Evolutionary conservation across 441 rosid genomes (phyloP).

Genomic region (Eugenia klotzschiana): DNA sequence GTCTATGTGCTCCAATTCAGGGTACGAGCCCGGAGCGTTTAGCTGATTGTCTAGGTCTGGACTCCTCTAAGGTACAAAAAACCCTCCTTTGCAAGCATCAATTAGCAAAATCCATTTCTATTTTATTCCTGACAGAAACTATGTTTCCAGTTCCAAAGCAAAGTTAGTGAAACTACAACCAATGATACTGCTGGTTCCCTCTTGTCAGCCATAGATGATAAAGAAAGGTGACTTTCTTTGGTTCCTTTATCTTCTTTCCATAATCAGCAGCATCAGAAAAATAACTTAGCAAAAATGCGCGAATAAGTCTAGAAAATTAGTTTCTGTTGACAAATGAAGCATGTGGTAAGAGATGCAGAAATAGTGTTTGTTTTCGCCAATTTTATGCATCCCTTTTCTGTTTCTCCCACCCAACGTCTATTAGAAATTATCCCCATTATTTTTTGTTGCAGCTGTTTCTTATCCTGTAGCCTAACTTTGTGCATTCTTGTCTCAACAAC

Average conservation of each 20-base stretch:
- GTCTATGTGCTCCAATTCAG: constrained; percentile 86
- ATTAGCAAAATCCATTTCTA: neutral
- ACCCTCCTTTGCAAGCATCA: constrained; percentile 1
- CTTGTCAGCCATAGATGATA: constrained; percentile 49
- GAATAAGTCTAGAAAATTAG: neutral
- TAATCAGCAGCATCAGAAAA: neutral
- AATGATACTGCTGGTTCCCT: constrained; percentile 46
- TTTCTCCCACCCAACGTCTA: neutral
- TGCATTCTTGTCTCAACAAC: neutral
- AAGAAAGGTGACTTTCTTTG: constrained; percentile 50
- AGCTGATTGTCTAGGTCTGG: constrained; percentile 96
- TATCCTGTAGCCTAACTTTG: neutral
- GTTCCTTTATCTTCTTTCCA: neutral
- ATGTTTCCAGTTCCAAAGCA: constrained; percentile 52
- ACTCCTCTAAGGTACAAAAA: constrained; percentile 72
- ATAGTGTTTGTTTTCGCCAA: neutral
- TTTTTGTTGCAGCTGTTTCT: neutral
- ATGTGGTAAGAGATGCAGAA: neutral
- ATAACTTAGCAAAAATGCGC: neutral
- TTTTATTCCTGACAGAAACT: neutral
- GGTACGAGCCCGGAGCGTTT: constrained; percentile 89
- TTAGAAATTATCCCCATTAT: neutral
- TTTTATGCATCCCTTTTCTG: neutral
- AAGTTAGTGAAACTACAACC: constrained; percentile 30
- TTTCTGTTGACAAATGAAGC: neutral